A percentile compares a stretch with the other conserved stretches of the same genome.
Evolutionary conservation across 2,329 filamentous ascomycete species (phyloP).

Genomic region (Microdochium trichocladiopsis): DNA sequence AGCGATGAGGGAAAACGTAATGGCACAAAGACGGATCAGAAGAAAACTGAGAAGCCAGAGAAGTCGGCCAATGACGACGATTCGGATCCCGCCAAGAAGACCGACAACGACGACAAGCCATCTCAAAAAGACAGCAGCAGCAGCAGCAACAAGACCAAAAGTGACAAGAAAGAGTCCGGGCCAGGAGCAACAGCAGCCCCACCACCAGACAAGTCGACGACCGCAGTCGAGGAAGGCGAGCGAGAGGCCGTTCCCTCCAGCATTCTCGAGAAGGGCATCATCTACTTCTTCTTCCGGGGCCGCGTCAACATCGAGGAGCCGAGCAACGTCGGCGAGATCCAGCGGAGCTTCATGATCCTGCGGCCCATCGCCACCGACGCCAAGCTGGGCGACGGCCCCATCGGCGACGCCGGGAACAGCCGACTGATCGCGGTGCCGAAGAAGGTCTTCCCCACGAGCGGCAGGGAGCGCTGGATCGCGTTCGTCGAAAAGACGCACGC

Average conservation of each 20-base stretch:
- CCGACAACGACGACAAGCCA: too few species aligned
- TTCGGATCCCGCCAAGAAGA: neutral
- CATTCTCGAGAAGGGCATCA: constrained; percentile 78
- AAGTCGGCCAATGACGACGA: too few species aligned
- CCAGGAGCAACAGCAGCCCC: too few species aligned
- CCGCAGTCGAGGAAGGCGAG: constrained; percentile 21
- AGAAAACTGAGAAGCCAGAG: too few species aligned
- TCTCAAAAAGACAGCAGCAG: too few species aligned
- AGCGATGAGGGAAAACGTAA: too few species aligned
- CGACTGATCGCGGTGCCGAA: constrained; percentile 76
- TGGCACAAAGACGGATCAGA: too few species aligned
- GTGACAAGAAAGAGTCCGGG: too few species aligned
- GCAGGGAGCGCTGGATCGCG: constrained; percentile 65
- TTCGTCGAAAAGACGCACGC: constrained; percentile 73
- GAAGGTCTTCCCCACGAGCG: constrained; percentile 68
- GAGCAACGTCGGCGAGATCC: constrained; percentile 62
- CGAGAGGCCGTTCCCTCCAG: constrained; percentile 32
- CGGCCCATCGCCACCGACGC: constrained; percentile 64
- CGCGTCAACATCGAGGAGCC: constrained; percentile 69
- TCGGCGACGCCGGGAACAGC: constrained; percentile 50
- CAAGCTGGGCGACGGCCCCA: constrained; percentile 48
- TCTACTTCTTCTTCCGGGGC: constrained; percentile 85
- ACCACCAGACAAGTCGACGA: too few species aligned
- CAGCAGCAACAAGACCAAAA: too few species aligned
- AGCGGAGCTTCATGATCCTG: constrained; percentile 73